These are phyloP conservation scores for Saccharomycopsis schoenii DNA, from an alignment of 805 yeast species.

Conservation along the genomic window DNA sequence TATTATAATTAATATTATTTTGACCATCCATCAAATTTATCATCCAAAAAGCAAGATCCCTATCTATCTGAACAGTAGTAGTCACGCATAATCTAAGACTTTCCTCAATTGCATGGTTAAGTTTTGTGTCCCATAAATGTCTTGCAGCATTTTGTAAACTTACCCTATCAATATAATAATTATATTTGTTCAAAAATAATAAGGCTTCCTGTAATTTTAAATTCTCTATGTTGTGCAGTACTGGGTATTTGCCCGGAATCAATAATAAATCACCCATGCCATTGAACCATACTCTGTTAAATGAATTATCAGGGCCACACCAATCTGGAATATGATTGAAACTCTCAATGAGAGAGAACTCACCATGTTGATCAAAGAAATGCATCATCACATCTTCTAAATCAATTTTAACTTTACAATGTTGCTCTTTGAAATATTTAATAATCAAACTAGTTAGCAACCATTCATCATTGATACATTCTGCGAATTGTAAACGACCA, in stretches of 20 bases:
- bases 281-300: constrained; percentile 46
- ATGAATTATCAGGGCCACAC: constrained; percentile 36
- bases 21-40: neutral
- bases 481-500: constrained; percentile 32
- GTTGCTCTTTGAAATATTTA: constrained; percentile 21
- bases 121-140: constrained; percentile 15
- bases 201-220: constrained; percentile 32
- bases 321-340: constrained; percentile 38
- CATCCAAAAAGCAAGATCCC: neutral
- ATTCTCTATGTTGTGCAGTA: neutral
- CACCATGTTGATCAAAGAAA: constrained; percentile 45
- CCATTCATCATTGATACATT: constrained; percentile 35
- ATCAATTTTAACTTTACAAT: constrained; percentile 15
- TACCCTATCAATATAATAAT: constrained; percentile 27
- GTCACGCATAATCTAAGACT: neutral
- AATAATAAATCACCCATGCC: constrained; percentile 17
- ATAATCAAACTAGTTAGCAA: constrained; percentile 33
- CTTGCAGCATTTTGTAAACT: neutral
- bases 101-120: constrained; percentile 8
- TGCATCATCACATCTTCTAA: constrained; percentile 34
- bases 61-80: constrained; percentile 23
- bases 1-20: neutral
- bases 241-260: neutral
- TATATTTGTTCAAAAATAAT: constrained; percentile 29
- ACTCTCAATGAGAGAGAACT: constrained; percentile 42